phyloP scores from a whole-genome alignment of 768 basidiomycete genomes.

The Collybiopsis confluens region DNA sequence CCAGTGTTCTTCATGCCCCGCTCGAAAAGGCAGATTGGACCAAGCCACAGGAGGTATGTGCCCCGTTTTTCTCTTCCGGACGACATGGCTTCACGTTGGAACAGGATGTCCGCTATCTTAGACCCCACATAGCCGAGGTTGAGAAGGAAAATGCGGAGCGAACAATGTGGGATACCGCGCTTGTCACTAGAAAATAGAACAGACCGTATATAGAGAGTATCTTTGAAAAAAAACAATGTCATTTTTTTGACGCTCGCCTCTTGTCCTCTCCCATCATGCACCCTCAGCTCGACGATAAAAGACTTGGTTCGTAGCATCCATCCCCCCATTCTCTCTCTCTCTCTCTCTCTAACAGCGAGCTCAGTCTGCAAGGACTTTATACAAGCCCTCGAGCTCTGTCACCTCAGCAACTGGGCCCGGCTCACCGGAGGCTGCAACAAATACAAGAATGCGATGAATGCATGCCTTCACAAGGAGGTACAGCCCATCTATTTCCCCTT shows the following conservation, averaged over 20 bases:
- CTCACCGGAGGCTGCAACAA: slow-evolving; percentile 68
- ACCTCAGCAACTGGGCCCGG: slow-evolving; percentile 56
- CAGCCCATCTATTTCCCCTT: slow-evolving; percentile 10
- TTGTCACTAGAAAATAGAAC: slow-evolving; percentile 63
- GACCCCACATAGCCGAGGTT: slow-evolving; percentile 70
- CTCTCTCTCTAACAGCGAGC: slow-evolving; percentile 3
- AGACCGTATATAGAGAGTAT: too few species aligned
- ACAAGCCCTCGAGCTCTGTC: slow-evolving; percentile 70
- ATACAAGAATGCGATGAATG: slow-evolving; percentile 63
- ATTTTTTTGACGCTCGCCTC: too few species aligned
- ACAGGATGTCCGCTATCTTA: slow-evolving; percentile 89
- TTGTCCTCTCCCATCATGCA: slow-evolving; percentile 43
- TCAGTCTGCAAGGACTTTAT: slow-evolving; percentile 75
- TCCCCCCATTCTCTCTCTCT: slow-evolving; percentile 2
- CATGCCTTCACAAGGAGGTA: slow-evolving; percentile 72
- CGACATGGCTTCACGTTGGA: slow-evolving; percentile 3
- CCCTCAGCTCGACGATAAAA: slow-evolving; percentile 67
- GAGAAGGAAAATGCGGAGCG: slow-evolving; percentile 76
- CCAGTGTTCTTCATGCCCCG: slow-evolving; percentile 71
- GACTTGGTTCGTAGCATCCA: slow-evolving; percentile 37
- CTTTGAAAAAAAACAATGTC: too few species aligned
- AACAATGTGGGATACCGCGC: slow-evolving; percentile 72
- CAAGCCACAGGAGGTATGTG: slow-evolving; percentile 65
- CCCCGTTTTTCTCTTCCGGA: background rate
- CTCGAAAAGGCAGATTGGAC: slow-evolving; percentile 83